Conservation (phyloP, 495 filamentous ascomycete genomes). For the Aspergillus mulundensis region DNA sequence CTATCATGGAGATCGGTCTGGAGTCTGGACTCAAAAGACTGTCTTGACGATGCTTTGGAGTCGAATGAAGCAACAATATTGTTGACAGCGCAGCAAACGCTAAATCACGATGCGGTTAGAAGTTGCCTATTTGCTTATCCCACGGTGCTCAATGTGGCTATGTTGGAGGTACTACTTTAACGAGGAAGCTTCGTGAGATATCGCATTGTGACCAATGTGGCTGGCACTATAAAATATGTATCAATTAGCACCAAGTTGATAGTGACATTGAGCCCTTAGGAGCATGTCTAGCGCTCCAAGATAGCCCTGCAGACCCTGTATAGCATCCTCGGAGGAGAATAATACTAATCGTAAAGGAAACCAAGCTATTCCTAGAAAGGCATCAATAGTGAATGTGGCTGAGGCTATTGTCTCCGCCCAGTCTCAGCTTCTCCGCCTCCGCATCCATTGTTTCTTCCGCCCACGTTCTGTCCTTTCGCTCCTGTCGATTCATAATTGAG, state of each 20-base stretch:
- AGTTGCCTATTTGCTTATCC: too few species aligned
- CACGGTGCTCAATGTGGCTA: too few species aligned
- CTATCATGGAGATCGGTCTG: not conserved
- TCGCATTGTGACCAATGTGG: not conserved
- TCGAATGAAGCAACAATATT: not conserved
- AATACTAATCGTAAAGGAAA: not conserved
- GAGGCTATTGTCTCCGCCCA: not conserved
- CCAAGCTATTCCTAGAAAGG: not conserved
- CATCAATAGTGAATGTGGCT: constrained; percentile 5
- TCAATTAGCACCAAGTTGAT: too few species aligned
- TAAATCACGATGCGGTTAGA: too few species aligned
- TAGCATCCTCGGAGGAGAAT: too few species aligned
- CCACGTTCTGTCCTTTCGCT: not conserved
- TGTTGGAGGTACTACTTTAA: too few species aligned
- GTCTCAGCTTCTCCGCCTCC: constrained; percentile 1
- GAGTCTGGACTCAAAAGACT: not conserved
- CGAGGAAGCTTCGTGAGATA: too few species aligned
- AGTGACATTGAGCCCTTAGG: too few species aligned
- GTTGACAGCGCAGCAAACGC: not conserved
- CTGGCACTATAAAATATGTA: not conserved
- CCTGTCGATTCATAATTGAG: not conserved
- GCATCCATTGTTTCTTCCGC: not conserved
- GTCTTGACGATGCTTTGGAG: too few species aligned
- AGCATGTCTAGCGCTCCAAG: too few species aligned
- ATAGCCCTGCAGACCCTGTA: too few species aligned